Evolutionary conservation across 352 stramenopile species (phyloP).

Genomic region (Pythium aristosporum): DNA sequence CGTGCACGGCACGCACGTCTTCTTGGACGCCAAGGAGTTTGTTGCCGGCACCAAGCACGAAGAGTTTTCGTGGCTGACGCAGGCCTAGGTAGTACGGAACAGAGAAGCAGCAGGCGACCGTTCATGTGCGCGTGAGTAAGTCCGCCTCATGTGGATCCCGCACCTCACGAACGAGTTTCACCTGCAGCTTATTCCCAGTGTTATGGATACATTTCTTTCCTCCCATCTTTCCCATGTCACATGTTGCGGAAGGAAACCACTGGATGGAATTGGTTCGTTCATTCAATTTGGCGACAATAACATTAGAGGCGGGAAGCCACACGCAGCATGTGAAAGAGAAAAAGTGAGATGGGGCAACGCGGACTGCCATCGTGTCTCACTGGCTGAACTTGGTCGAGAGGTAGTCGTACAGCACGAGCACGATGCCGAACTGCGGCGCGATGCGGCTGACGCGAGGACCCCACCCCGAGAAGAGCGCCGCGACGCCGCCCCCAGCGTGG

Average conservation of each 20-base stretch:
- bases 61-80: slow-evolving; percentile 49
- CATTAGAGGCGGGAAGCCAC: not conserved
- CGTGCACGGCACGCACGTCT: slow-evolving; percentile 59
- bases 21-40: slow-evolving; percentile 76
- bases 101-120: not conserved
- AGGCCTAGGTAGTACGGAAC: slow-evolving; percentile 11
- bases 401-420: slow-evolving; percentile 81
- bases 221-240: not conserved
- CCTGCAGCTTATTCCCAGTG: not conserved
- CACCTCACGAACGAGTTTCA: not conserved
- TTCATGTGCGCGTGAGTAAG: too few species aligned
- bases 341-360: too few species aligned
- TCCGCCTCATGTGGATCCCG: not conserved
- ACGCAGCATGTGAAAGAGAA: not conserved
- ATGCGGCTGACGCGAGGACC: slow-evolving; percentile 70
- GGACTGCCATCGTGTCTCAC: not conserved
- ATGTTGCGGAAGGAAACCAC: too few species aligned
- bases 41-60: slow-evolving; percentile 35
- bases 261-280: too few species aligned
- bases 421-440: slow-evolving; percentile 80
- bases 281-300: slow-evolving; percentile 1
- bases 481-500: slow-evolving; percentile 45
- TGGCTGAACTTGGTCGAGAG: slow-evolving; percentile 61
- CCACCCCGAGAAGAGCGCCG: slow-evolving; percentile 67
- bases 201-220: slow-evolving; percentile 11